Evolutionary conservation across 1,284 basidiomycete genomes (phyloP).

Genomic region (Malassezia dermatis): DNA sequence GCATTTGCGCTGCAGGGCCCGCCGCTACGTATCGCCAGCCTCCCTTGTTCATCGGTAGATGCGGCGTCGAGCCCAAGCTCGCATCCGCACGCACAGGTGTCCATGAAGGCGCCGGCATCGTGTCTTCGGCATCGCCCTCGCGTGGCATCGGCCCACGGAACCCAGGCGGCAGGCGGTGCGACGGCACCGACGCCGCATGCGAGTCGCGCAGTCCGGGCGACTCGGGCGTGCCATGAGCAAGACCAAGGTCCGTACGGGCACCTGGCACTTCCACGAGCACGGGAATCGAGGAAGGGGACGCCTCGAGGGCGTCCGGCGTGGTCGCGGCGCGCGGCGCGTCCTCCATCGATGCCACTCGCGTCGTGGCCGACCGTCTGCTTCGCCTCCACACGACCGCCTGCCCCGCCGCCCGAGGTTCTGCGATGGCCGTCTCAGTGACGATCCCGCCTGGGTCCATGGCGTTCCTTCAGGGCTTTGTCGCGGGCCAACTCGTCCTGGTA

Average conservation of each 20-base stretch:
- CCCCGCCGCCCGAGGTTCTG: not conserved
- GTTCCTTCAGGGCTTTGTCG: conserved; percentile 54
- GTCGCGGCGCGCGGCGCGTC: not conserved
- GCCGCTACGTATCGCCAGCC: conserved; percentile 41
- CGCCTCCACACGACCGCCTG: not conserved
- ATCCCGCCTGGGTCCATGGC: conserved; percentile 15
- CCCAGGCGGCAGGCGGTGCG: conserved; percentile 23
- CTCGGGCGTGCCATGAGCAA: not conserved
- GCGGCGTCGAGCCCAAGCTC: conserved; percentile 22
- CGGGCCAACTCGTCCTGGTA: conserved; percentile 52
- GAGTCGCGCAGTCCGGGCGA: not conserved
- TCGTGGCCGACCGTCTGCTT: not conserved
- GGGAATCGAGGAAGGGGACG: not conserved
- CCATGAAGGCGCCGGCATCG: conserved; percentile 27
- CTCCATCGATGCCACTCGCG: not conserved
- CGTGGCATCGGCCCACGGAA: conserved; percentile 34
- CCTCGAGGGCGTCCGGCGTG: not conserved
- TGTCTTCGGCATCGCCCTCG: conserved; percentile 29
- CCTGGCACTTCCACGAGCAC: conserved; percentile 1
- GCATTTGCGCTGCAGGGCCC: conserved; percentile 29
- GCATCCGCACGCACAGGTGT: conserved; percentile 12
- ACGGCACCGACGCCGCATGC: not conserved
- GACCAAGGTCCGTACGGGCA: not conserved
- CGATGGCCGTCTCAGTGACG: not conserved
- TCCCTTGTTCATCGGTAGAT: conserved; percentile 37